Evolutionary conservation across 2,329 filamentous ascomycete genomes (phyloP), one percentile per base, ranked within the genome.

Genomic region (Celoporthe dispersa): DNA sequence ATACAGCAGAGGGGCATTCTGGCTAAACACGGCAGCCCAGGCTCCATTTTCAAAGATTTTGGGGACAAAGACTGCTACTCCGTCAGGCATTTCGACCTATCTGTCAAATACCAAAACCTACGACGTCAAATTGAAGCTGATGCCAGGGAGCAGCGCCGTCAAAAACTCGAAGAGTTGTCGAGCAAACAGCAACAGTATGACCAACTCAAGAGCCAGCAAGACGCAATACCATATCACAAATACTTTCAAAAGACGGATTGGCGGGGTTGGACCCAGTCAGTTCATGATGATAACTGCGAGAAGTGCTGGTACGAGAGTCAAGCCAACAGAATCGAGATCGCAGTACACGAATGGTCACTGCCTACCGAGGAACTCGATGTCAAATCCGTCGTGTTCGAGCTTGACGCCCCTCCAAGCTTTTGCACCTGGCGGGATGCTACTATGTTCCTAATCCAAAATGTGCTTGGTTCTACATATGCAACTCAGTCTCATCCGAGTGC

Each of bases 271-370:
- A 25, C 39, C 5, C 41, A 2, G 7, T 22, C n/a, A 55, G 48
- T 2, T 37, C 28, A 39, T 11, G 75, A 78, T 39, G 0, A 4
- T 6, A 19, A 1, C 0, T 86, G 84, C 68, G 1, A 2, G 0
- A 81, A 79, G 66, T 88, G 85, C 73, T 1, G 2, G 0, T 71
- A 78, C 0, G 59, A 72, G 3, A 4, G 7, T 0, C 1, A 76
- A n/a, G 85, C 86, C 0, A 61, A 79, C 0, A 1, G 3, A 0
- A 68, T 91, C 0, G 51, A 35, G 0, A 88, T 91, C 9, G 0
- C 57, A 0, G 75, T 87, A 11, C 80, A 87, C 72, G 88, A 91
- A 74, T 89, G 86, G 86, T 87, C 88, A 0, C 77, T 90, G 0
- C 83, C 87, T 0, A 39, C 57, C 0, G 22, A 79, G 0, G 0